A percentile compares a stretch with the other conserved stretches of the same genome.
Conservation (phyloP, 768 basidiomycete species). For the Suillus ampliporus region DNA sequence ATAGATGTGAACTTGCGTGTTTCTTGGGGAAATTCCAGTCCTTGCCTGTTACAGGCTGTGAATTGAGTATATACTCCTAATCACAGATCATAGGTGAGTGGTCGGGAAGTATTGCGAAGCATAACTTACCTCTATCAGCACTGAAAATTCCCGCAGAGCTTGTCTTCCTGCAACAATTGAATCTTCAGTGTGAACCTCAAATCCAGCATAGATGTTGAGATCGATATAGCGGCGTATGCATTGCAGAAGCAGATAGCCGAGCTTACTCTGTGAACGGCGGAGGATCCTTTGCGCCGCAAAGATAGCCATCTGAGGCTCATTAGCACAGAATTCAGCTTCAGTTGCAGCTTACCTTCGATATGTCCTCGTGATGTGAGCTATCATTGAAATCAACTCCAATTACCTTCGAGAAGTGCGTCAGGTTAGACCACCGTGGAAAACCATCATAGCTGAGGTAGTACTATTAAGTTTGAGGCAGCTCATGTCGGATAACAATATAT, state of each 20-base stretch:
- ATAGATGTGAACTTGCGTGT: slow-evolving; percentile 37
- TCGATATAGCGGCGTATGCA: slow-evolving; percentile 38
- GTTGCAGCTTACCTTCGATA: slow-evolving; percentile 2
- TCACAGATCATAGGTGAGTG: neutral
- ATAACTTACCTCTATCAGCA: slow-evolving; percentile 25
- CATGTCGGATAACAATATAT: slow-evolving; percentile 3
- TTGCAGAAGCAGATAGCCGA: slow-evolving; percentile 33
- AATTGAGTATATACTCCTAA: slow-evolving; percentile 9
- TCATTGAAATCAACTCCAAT: neutral
- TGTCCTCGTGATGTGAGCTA: slow-evolving; percentile 2
- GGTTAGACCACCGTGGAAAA: slow-evolving; percentile 9
- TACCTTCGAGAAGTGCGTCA: slow-evolving; percentile 7
- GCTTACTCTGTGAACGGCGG: neutral
- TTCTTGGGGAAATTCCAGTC: slow-evolving; percentile 42
- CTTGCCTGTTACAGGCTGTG: slow-evolving; percentile 16
- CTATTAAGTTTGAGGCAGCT: neutral
- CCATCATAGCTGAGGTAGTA: slow-evolving; percentile 6
- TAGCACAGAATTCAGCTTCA: slow-evolving; percentile 1
- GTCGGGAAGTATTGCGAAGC: neutral
- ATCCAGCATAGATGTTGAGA: slow-evolving; percentile 34
- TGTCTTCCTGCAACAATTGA: slow-evolving; percentile 28
- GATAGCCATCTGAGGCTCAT: neutral
- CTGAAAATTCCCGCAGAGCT: slow-evolving; percentile 26
- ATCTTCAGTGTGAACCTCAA: slow-evolving; percentile 39
- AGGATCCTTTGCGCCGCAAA: neutral